Conservation (phyloP, 2,329 filamentous ascomycete species). For the Aureobasidium sp. region DNA sequence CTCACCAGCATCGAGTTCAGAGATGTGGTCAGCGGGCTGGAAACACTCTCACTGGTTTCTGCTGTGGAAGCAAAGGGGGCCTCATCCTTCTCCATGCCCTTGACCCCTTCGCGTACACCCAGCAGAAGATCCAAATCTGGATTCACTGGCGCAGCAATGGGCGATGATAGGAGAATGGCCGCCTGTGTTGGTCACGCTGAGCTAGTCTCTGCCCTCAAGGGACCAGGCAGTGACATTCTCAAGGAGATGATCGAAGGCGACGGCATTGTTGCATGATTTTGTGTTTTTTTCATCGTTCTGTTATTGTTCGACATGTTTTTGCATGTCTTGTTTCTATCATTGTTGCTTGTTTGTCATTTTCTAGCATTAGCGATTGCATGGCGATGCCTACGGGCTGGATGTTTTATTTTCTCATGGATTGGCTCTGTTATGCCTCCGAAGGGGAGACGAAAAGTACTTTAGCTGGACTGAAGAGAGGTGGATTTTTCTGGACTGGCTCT, state of each 20-base stretch:
- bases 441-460: neutral
- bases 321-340: neutral
- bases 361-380: constrained; percentile 2
- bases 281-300: neutral
- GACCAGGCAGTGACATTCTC: constrained; percentile 27
- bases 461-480: neutral
- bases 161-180: constrained; percentile 51
- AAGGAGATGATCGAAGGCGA: constrained; percentile 28
- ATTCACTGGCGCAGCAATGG: constrained; percentile 32
- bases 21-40: constrained; percentile 81
- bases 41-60: constrained; percentile 74
- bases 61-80: constrained; percentile 51
- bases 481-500: neutral
- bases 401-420: neutral
- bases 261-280: constrained; percentile 4
- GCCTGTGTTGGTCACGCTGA: constrained; percentile 27
- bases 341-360: neutral
- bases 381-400: neutral
- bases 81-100: constrained; percentile 52
- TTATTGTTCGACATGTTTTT: neutral
- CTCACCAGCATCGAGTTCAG: constrained; percentile 88
- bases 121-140: constrained; percentile 45
- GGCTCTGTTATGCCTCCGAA: neutral
- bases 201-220: constrained; percentile 24
- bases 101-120: constrained; percentile 60